Evolutionary conservation across 345 rosid species (phyloP).

Genomic region (Euphorbia lathyris): DNA sequence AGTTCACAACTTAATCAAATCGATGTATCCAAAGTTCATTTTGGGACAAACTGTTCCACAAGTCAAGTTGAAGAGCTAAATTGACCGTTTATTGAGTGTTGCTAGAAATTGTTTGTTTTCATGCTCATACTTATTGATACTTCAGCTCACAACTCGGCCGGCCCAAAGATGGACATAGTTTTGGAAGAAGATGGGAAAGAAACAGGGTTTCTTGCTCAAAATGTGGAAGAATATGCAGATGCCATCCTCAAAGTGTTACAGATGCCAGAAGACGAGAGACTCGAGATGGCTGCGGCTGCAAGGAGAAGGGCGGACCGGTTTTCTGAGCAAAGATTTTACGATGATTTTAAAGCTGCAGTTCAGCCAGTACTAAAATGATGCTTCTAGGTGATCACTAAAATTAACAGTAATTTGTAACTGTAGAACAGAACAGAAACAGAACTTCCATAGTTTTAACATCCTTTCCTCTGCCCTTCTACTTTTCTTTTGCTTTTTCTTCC

Average conservation of each 20-base stretch:
- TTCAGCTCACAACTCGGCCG: constrained; percentile 91
- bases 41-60: no score
- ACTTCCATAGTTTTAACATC: background rate
- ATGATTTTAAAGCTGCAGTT: constrained; percentile 65
- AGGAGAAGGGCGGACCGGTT: constrained; percentile 66
- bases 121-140: background rate
- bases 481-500: background rate
- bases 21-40: no score
- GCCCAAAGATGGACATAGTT: constrained; percentile 93
- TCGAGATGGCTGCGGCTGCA: constrained; percentile 69
- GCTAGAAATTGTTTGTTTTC: background rate
- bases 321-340: constrained; percentile 69
- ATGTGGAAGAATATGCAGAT: constrained; percentile 61
- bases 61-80: no score
- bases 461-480: no score
- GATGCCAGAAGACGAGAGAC: constrained; percentile 67
- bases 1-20: no score
- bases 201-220: constrained; percentile 86
- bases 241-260: constrained; percentile 54
- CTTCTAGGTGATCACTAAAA: constrained; percentile 15
- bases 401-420: background rate
- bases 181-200: constrained; percentile 75
- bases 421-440: background rate
- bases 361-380: constrained; percentile 37
- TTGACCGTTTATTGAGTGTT: background rate